Base-by-base conservation (phyloP, 768 basidiomycete genomes). In the Russula earlei region DNA sequence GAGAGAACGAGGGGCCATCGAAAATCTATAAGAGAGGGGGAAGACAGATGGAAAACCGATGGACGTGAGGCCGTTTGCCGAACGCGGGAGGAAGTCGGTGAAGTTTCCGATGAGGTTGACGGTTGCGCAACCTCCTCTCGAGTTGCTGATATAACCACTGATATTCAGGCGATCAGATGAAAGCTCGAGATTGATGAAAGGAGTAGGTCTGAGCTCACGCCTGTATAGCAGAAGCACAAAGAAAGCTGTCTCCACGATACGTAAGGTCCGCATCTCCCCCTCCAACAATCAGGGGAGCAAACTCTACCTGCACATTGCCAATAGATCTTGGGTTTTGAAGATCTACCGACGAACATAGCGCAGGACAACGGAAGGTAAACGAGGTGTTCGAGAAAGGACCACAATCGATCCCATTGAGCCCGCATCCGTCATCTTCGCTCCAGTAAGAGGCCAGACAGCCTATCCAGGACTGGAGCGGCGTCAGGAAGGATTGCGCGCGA, bases 141-240 rank as follows among this genome's bases (percentile, higher is more conserved):
- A 74, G 60, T 84, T 72, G 51, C 75, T 77, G 46, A 87, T 75
- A 31, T 87, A 60, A 22, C 88, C 87, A 38, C 87, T 89, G 63
- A 46, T 22, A 44, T 40, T 19, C 25, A n/a, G 31, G 15, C 43
- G 10, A 42, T 45, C 19, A 34, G 27, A n/a, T 5, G 31, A 42
- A 33, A 52, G 22, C 52, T 29, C n/a, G 19, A 38, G n/a, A 45
- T 52, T 19, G 20, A 43, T 24, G 4, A 34, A 45, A 53, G 20
- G 22, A 43, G 25, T 12, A 34, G 17, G 10, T 8, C 7, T 36
- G 24, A 19, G 77, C 80, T 68, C 67, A 91, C 83, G 83, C 81
- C 72, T 92, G 90, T 38, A 84, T 74, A 38, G 88, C 91, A 40
- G 91, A 83, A 40, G 87, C 81, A 67, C 91, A 93, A 36, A 92